phyloP scores from a whole-genome alignment of 1,284 basidiomycete genomes.

The Malassezia brasiliensis region DNA sequence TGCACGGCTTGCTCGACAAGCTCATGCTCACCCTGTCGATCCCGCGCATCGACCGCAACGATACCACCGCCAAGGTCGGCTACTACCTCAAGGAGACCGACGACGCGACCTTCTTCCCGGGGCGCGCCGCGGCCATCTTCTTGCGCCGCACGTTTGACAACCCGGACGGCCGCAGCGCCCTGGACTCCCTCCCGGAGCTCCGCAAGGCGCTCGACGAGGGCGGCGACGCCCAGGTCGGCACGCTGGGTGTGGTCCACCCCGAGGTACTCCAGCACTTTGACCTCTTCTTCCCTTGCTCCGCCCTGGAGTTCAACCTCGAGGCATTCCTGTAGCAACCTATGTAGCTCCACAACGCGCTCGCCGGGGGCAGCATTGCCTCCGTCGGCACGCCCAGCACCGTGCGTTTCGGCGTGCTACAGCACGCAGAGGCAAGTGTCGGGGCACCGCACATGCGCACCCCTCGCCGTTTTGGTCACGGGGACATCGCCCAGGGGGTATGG shows the following conservation, averaged over 20 bases:
- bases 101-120: slow-evolving; percentile 90
- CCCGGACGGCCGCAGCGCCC: not conserved
- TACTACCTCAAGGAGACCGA: slow-evolving; percentile 83
- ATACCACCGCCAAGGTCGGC: slow-evolving; percentile 50
- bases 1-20: slow-evolving; percentile 86
- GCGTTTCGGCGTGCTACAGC: too few relatives aligned
- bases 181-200: slow-evolving; percentile 21
- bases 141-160: slow-evolving; percentile 54
- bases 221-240: slow-evolving; percentile 7
- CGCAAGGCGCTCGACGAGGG: not conserved
- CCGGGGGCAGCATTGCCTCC: too few relatives aligned
- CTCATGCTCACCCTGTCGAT: slow-evolving; percentile 90
- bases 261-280: slow-evolving; percentile 34
- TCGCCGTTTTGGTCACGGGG: too few relatives aligned
- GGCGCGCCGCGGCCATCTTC: slow-evolving; percentile 79
- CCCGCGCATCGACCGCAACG: slow-evolving; percentile 59
- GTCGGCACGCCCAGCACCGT: too few relatives aligned
- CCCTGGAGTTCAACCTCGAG: slow-evolving; percentile 84
- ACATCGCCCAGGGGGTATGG: too few relatives aligned
- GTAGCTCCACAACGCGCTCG: too few relatives aligned
- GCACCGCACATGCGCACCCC: too few relatives aligned
- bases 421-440: too few relatives aligned
- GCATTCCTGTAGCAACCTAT: slow-evolving; percentile 65
- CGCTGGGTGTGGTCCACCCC: slow-evolving; percentile 28
- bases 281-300: slow-evolving; percentile 83